A percentile compares a stretch with the other conserved stretches of the same genome.
phyloP scores from a whole-genome alignment of 2,329 filamentous ascomycete species.

The Venturia oleaginea region DNA sequence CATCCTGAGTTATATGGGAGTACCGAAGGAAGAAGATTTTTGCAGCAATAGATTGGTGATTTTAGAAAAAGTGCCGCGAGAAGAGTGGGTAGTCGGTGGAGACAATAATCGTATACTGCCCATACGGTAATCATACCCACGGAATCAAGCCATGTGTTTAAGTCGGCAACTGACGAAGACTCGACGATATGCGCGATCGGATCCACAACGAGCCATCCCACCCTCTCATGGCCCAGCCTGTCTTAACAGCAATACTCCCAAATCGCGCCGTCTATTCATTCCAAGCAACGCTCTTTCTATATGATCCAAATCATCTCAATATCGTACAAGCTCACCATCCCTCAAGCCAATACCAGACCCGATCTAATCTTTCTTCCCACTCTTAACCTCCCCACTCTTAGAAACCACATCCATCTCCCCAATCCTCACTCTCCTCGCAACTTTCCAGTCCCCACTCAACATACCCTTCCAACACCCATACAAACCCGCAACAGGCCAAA shows the following conservation, averaged over 20 bases:
- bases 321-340: neutral
- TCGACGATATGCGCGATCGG: too few relatives aligned
- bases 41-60: too few relatives aligned
- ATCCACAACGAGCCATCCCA: too few relatives aligned
- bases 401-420: constrained; percentile 5
- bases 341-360: neutral
- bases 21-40: too few relatives aligned
- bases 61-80: too few relatives aligned
- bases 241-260: neutral
- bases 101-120: too few relatives aligned
- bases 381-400: neutral
- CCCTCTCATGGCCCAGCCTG: too few relatives aligned
- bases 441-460: constrained; percentile 14
- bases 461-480: constrained; percentile 15
- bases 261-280: neutral
- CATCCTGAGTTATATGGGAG: too few relatives aligned
- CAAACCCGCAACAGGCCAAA: constrained; percentile 14
- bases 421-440: constrained; percentile 9
- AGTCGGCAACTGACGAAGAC: too few relatives aligned
- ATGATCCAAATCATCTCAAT: neutral
- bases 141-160: too few relatives aligned
- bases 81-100: too few relatives aligned
- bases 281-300: neutral
- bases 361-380: neutral
- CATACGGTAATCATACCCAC: too few relatives aligned